Evolutionary conservation across 1,284 basidiomycete genomes (phyloP).

Genomic region (Apiotrichum sp.): DNA sequence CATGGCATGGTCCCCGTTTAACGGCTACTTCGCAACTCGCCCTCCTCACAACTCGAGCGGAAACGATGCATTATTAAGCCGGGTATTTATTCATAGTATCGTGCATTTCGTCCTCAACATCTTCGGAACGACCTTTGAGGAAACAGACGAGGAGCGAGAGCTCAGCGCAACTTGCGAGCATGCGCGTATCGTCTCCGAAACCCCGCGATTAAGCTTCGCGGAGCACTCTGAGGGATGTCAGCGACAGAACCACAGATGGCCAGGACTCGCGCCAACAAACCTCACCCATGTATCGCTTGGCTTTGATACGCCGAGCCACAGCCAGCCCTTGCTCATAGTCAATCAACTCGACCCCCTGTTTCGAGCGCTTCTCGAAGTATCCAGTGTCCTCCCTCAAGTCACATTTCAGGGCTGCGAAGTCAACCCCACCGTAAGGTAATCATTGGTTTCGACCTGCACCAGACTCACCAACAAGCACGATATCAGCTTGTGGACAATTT

Average conservation of each 20-base stretch:
- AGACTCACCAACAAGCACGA: conserved; percentile 76
- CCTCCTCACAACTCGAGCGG: too few species aligned
- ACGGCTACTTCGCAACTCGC: too few species aligned
- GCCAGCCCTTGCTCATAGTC: conserved; percentile 79
- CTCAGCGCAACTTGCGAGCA: conserved; percentile 71
- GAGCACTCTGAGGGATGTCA: conserved; percentile 66
- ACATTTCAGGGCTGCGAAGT: conserved; percentile 73
- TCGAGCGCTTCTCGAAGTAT: conserved; percentile 59
- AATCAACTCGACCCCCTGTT: too few species aligned
- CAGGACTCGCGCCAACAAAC: background rate
- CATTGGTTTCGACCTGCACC: too few species aligned
- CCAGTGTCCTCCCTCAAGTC: conserved; percentile 76
- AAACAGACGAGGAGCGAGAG: background rate
- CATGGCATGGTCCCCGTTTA: too few species aligned
- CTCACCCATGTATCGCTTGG: conserved; percentile 79
- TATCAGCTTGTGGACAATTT: conserved; percentile 88
- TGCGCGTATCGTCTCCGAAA: conserved; percentile 84
- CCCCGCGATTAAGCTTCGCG: conserved; percentile 90
- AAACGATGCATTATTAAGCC: too few species aligned
- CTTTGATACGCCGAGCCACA: conserved; percentile 82
- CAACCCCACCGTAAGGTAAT: background rate
- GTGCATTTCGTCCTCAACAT: conserved; percentile 1
- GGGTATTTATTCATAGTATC: background rate
- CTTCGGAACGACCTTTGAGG: too few species aligned
- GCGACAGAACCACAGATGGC: conserved; percentile 26